These are phyloP conservation scores for Nannochloris sp. DNA, from an alignment of 139 green algal species.

Conservation along the genomic window DNA sequence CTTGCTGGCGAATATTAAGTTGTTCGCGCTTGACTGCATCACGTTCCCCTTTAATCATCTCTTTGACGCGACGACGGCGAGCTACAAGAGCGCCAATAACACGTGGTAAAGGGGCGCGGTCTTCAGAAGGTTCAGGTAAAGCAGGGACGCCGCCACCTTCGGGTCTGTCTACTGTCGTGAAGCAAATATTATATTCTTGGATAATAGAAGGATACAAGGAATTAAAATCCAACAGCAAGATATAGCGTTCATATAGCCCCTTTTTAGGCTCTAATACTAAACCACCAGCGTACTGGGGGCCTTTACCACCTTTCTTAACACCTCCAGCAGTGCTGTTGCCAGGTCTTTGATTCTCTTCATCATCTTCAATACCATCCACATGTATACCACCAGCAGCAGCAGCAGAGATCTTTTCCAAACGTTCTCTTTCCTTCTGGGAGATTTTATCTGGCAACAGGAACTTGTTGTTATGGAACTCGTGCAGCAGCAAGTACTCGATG, in stretches of 20 bases:
- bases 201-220: slow-evolving; percentile 99
- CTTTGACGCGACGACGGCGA: slow-evolving; percentile 68
- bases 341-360: not conserved
- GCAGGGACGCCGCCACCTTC: slow-evolving; percentile 22
- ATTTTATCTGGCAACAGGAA: slow-evolving; percentile 95
- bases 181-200: slow-evolving; percentile 99
- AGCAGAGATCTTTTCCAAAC: slow-evolving; percentile 21
- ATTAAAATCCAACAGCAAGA: slow-evolving; percentile 99
- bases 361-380: not conserved
- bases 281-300: slow-evolving; percentile 71
- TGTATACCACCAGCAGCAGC: not conserved
- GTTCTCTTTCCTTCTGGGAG: slow-evolving; percentile 43
- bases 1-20: slow-evolving; percentile 63
- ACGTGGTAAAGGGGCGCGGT: slow-evolving; percentile 59
- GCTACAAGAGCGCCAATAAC: slow-evolving; percentile 61
- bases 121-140: slow-evolving; percentile 26
- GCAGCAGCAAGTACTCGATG: slow-evolving; percentile 97
- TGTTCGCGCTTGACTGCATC: slow-evolving; percentile 53
- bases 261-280: slow-evolving; percentile 98
- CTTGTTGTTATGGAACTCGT: slow-evolving; percentile 97
- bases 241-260: slow-evolving; percentile 95
- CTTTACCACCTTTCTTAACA: slow-evolving; percentile 39
- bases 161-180: slow-evolving; percentile 86
- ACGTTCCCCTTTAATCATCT: slow-evolving; percentile 70
- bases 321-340: slow-evolving; percentile 7